Evolutionary conservation across 78 protist genomes (phyloP), one percentile per base, ranked within the genome.

Genomic region (Thecamonas trahens): DNA sequence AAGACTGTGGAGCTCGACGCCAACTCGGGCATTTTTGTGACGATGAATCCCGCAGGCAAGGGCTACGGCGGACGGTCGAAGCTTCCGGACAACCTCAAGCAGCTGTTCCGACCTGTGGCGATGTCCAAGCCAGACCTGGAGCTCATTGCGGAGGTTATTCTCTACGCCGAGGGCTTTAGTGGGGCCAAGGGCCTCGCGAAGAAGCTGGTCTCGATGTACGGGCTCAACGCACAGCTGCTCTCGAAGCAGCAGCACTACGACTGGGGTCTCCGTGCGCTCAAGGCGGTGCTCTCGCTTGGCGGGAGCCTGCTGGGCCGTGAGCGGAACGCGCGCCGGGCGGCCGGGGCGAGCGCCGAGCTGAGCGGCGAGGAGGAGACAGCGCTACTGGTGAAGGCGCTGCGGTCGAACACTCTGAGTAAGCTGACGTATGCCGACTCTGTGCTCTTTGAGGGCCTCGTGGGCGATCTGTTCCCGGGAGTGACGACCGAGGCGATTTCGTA

Each of bases 221-320:
- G 24, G 60, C 79, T 91, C 8, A 70, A 76, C 24, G 26, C 42
- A 49, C 87, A 88, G 75, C 91, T 84, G 1, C 83, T 88, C 44
- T 58, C 85, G 5, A 61, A 67, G 34, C 95, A 91, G 78, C 84
- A 84, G 83, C 93, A 88, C 78, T 88, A 88, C 72, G 95, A 91
- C 70, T 91, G 92, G 92, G 95, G 95, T 1, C 84, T 91, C 55
- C 89, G 95, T 4, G 80, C 95, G 13, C 80, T 91, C 70, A 91
- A 91, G 72, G 67, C 92, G 54, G 61, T 89, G 26, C 84, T 87
- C n/a, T 53, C 47, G 22, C 26, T 0, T 14, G 49, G 57, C 71
- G 57, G 66, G 26, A 39, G 45, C 20, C 39, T 61, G 62, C 57
- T 80, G 18, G 40, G 20, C 61, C 17, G 17, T 28, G 29, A 54